Base-by-base conservation (phyloP, 108 stramenopile species). In the Fistulifera solaris region DNA sequence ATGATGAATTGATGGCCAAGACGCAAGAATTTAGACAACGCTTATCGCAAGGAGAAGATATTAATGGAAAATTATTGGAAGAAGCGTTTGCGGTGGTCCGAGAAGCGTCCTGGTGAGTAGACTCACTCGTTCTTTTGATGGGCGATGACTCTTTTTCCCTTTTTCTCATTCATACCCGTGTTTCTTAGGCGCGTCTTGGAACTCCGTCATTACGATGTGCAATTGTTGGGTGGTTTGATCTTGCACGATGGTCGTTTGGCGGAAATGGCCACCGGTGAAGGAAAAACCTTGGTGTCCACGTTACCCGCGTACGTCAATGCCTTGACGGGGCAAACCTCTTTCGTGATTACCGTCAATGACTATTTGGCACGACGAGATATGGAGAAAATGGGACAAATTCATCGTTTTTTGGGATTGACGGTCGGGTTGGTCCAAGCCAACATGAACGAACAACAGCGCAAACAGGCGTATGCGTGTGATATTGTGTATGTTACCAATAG, bases 251-350 rank as follows among this genome's bases (percentile, higher is more conserved):
- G 94, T 15, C 64, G 82, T 45, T 62, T 95, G 13, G 92, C 92
- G 7, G 94, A 97, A 70, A 97, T 97, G 96, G 92, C 92, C 27
- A 95, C 96, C 5, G 96, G 96, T 49, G 96, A 97, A 72, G 96
- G 96, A 27, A 97, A 97, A 70, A 94, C 96, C 7, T 67, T 97
- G 2, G 94, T 94, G 42, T 83, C 92, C 8, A 94, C 93, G 1
- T 59, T 95, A 18, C 94, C 96, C 1, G 68, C 67, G 23, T 95
- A 93, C 55, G 58, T 88, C 28, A 89, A 95, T 62, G 87, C 93
- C 0, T 61, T 95, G 45, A 61, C 69, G 0, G 86, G 84, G 15
- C 65, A 81, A 39, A 57, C 87, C 7, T 81, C 81, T 7, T 83
- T 86, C 38, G 76, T 97, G 0, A 73, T 97, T 26, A 97, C 96